Evolutionary conservation across 768 basidiomycete species (phyloP), one percentile per base, ranked within the genome.

Genomic region (Mycena indigotica): DNA sequence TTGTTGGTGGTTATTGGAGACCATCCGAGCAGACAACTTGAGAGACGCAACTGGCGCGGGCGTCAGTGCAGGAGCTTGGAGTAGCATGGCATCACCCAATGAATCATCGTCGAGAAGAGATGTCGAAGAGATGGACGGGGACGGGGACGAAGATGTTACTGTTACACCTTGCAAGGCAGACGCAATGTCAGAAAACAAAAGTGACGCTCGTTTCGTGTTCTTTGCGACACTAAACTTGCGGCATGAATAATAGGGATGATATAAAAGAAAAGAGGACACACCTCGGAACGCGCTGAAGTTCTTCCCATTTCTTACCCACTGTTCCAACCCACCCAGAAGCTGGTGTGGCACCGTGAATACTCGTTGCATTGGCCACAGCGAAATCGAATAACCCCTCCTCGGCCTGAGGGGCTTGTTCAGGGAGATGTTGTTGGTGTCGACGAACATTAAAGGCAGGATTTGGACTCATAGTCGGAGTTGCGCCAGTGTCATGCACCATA

Each of bases 131-230:
- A 10, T 17, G 49, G 61, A 53, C 0, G 67, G 54, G 5, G 66
- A 55, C 1, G 73, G 65, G n/a, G 69, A 58, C 15, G 69, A 65
- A 13, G 63, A 55, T 3, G 65, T 40, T 44, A 69, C 40, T 56
- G 67, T n/a, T 50, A 51, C 80, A 78, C 58, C 62, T 38, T 63
- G 62, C 55, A 63, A 45, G 23, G 62, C 62, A 8, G 48, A 46
- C 4, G 86, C 85, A 19, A 89, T 81, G 66, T 89, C 88, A 0
- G 85, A 81, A 52, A 90, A 66, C 28, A 90, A 76, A 1, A 81
- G 62, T 0, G 88, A 87, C 0, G 88, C 88, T 21, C 87, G 84
- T 70, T 87, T 88, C 57, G 86, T 86, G 64, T 75, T 78, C 63
- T 85, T 88, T 17, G 83, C 74, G 65, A 89, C 81, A n/a, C 88